phyloP scores from a whole-genome alignment of 2,329 filamentous ascomycete genomes.

The Exophiala alcalophila region DNA sequence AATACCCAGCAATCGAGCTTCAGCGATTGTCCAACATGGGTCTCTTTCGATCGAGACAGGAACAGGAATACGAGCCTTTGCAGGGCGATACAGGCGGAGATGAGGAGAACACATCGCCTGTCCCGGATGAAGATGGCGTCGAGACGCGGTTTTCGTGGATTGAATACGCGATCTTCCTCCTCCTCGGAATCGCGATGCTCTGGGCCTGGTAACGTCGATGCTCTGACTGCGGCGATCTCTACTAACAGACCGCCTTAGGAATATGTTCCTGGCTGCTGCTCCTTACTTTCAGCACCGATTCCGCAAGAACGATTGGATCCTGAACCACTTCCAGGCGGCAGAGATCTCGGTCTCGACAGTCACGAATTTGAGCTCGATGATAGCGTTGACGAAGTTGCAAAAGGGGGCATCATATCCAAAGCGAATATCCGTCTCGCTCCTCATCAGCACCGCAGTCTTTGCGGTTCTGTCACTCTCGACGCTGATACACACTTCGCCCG shows the following conservation, averaged over 20 bases:
- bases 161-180: constrained; percentile 79
- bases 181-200: constrained; percentile 89
- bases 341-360: constrained; percentile 83
- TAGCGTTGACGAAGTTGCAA: constrained; percentile 77
- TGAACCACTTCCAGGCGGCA: constrained; percentile 80
- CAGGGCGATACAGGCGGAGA: constrained; percentile 22
- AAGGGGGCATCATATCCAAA: constrained; percentile 79
- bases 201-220: constrained; percentile 99
- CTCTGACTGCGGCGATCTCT: too few species aligned
- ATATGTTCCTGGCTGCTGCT: constrained; percentile 95
- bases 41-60: constrained; percentile 34
- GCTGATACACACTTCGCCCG: constrained; percentile 61
- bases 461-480: constrained; percentile 78
- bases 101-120: constrained; percentile 11
- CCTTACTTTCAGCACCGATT: constrained; percentile 91
- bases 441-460: constrained; percentile 76
- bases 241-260: too few species aligned
- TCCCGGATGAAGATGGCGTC: constrained; percentile 11
- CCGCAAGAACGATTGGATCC: constrained; percentile 64
- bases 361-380: constrained; percentile 73
- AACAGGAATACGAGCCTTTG: constrained; percentile 35
- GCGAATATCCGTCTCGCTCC: constrained; percentile 73
- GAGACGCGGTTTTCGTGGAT: constrained; percentile 69
- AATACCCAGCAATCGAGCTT: constrained; percentile 24
- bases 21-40: constrained; percentile 33